Conservation (phyloP, 2,329 filamentous ascomycete species). For the Colletotrichum siamense region DNA sequence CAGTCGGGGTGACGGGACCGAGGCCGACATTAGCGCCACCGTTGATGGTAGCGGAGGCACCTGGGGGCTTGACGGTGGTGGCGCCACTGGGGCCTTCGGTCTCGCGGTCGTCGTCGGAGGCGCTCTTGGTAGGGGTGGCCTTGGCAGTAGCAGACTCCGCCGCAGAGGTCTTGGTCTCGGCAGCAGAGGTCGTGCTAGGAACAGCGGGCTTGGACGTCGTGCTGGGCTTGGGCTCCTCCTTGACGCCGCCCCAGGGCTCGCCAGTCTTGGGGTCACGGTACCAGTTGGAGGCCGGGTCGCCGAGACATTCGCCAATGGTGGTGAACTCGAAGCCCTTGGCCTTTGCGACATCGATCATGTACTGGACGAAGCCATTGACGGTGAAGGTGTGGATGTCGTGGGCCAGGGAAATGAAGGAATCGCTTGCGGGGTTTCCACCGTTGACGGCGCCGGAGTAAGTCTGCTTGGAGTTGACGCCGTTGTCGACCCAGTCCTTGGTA, state of each 20-base stretch:
- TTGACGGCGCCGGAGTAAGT: constrained; percentile 33
- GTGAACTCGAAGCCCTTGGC: constrained; percentile 46
- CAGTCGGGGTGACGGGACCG: neutral
- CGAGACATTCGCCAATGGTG: constrained; percentile 52
- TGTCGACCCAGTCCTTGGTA: constrained; percentile 35
- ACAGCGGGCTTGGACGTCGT: neutral
- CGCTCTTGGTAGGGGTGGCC: neutral
- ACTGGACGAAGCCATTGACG: constrained; percentile 47
- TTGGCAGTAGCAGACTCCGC: neutral
- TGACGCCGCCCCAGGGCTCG: neutral
- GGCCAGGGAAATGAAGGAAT: constrained; percentile 34
- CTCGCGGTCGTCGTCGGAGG: neutral
- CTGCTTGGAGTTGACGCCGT: constrained; percentile 28
- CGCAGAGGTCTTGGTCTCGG: neutral
- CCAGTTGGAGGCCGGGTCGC: constrained; percentile 50
- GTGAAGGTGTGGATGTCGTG: constrained; percentile 54
- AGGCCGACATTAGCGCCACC: constrained; percentile 8
- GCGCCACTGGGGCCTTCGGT: neutral
- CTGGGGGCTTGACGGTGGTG: neutral
- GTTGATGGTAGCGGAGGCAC: neutral
- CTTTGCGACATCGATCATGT: constrained; percentile 46
- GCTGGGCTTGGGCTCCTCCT: constrained; percentile 14
- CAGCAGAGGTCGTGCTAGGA: neutral
- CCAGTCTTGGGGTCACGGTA: constrained; percentile 42
- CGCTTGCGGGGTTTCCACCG: constrained; percentile 14